Base-by-base conservation (phyloP, 2,329 filamentous ascomycete species). In the Orbilia quercus region DNA sequence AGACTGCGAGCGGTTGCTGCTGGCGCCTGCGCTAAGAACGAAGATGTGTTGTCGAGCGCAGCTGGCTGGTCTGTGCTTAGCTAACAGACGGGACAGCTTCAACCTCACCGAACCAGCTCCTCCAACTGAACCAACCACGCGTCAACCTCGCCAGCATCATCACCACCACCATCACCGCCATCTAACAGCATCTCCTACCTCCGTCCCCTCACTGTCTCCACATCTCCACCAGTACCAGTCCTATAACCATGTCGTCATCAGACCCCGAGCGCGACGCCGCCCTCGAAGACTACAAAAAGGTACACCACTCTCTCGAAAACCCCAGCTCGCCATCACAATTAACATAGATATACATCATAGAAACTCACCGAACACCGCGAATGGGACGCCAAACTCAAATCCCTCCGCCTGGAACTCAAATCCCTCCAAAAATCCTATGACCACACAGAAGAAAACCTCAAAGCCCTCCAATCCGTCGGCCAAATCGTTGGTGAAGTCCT, bases 401-500 rank as follows among this genome's bases (percentile, higher is more conserved):
- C 90, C 59, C 84, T 99, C 78, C 91, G 95, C 75, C 84, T 96
- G 82, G 95, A 97, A 78, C 97, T 99, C 82, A 99, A 98, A 84
- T 92, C 90, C 72, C 83, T 98, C 63, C 92, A 96, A 81, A 92
- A 91, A 80, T 93, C 98, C 79, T 99, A 93, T 80, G 94, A 99
- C 81, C 89, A 94, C 77, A 98, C 95, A 60, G 95, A 99, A 81
- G 96, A 99, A 77, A 98, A 98, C 84, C 98, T 99, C 85, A 99
- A 99, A 85, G 95, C 95, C 77, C 84, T 99, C 79, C 95, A 99
- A 84, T 98, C 95, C 82, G 95, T 99, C 63, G 95, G 95, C 55
- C 95, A 99, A 84, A 99, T 99, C 82, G 98, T 99, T 82, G 95
- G 95, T 79, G 95, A 99, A 83, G 96, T 99, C 74, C 84, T 99